Conservation (phyloP, 805 yeast genomes). For the Suhomyces prunicola region DNA sequence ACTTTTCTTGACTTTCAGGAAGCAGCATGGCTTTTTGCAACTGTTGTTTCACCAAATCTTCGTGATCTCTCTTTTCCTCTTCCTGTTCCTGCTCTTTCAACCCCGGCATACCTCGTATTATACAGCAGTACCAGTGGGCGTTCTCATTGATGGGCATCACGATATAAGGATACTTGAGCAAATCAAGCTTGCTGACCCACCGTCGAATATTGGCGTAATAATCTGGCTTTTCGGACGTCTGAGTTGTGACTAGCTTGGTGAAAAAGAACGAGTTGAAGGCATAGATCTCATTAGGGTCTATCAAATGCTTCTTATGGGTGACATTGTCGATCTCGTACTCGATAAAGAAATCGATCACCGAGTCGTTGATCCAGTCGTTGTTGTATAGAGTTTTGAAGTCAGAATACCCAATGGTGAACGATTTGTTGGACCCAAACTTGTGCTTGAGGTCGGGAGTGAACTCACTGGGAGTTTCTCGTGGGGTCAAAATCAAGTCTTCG, state of each 20-base stretch:
- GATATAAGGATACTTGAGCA: slow-evolving; percentile 52
- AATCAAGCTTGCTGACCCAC: slow-evolving; percentile 74
- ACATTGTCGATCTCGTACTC: slow-evolving; percentile 50
- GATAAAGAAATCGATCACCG: slow-evolving; percentile 79
- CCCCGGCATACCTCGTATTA: slow-evolving; percentile 55
- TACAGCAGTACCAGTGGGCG: slow-evolving; percentile 85
- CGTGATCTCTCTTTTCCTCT: not conserved
- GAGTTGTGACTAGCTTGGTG: slow-evolving; percentile 48
- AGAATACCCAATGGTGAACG: slow-evolving; percentile 55
- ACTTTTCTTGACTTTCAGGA: slow-evolving; percentile 5
- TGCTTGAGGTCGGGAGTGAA: slow-evolving; percentile 49
- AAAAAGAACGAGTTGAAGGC: slow-evolving; percentile 84
- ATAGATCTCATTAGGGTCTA: slow-evolving; percentile 41
- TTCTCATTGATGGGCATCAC: slow-evolving; percentile 80
- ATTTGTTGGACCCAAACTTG: slow-evolving; percentile 51
- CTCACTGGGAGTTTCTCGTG: slow-evolving; percentile 29
- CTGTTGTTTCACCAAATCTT: not conserved
- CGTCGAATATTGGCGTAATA: slow-evolving; percentile 64
- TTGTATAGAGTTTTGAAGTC: slow-evolving; percentile 80
- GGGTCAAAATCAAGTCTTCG: slow-evolving; percentile 1
- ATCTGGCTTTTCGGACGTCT: slow-evolving; percentile 18
- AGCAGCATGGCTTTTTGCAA: slow-evolving; percentile 5
- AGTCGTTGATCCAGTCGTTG: slow-evolving; percentile 87
- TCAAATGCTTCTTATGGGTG: slow-evolving; percentile 16
- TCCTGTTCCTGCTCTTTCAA: slow-evolving; percentile 10